These are phyloP conservation scores for Comarum palustre DNA, from an alignment of 306 rosid species.

Conservation along the genomic window DNA sequence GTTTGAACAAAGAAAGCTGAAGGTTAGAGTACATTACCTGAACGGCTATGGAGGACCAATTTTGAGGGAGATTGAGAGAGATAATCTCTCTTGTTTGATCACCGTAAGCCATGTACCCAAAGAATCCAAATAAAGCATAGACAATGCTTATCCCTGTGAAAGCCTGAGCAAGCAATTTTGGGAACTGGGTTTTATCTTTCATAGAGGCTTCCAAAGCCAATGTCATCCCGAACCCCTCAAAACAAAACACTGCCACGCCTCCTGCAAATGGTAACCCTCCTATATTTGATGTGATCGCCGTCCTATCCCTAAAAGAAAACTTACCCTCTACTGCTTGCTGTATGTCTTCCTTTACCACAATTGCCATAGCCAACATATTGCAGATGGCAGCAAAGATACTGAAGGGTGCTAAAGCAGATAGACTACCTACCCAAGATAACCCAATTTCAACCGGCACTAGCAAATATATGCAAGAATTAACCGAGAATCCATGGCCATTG, in stretches of 20 bases:
- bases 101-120: constrained; percentile 88
- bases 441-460: constrained; percentile 67
- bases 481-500: constrained; percentile 27
- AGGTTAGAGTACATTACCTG: constrained; percentile 49
- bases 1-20: background rate
- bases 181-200: constrained; percentile 50
- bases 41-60: constrained; percentile 66
- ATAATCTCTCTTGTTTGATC: constrained; percentile 79
- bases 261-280: constrained; percentile 89
- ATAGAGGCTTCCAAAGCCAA: constrained; percentile 64
- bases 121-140: constrained; percentile 67
- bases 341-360: constrained; percentile 74
- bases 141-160: constrained; percentile 63
- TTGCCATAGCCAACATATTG: constrained; percentile 70
- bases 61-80: constrained; percentile 76
- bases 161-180: constrained; percentile 65
- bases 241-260: constrained; percentile 81
- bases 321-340: constrained; percentile 36
- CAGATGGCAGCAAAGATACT: constrained; percentile 83
- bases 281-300: constrained; percentile 58
- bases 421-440: constrained; percentile 70
- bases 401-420: constrained; percentile 72
- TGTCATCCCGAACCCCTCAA: constrained; percentile 91
- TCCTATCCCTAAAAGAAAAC: constrained; percentile 56
- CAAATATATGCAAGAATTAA: constrained; percentile 47